phyloP scores from a whole-genome alignment of 2,329 filamentous ascomycete genomes.

The Alternaria panax region DNA sequence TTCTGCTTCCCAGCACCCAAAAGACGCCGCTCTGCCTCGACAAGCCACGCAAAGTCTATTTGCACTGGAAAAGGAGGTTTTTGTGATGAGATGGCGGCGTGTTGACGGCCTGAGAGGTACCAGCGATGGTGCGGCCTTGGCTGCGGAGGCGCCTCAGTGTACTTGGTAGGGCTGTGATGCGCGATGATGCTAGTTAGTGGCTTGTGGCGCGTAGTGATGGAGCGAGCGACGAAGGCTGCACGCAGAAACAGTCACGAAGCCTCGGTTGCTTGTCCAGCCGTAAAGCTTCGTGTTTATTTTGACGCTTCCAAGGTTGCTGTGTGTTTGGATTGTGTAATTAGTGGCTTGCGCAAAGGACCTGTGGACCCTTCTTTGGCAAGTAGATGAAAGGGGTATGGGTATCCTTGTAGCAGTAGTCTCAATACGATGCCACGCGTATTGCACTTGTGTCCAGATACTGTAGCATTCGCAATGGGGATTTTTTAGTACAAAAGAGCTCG shows the following conservation, averaged over 20 bases:
- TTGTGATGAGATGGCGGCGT: slow-evolving; percentile 16
- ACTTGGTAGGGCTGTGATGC: slow-evolving; percentile 15
- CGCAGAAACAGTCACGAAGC: slow-evolving; percentile 1
- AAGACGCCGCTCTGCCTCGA: slow-evolving; percentile 4
- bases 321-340: slow-evolving; percentile 5
- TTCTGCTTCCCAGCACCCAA: slow-evolving; percentile 12
- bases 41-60: slow-evolving; percentile 4
- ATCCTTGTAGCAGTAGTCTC: slow-evolving; percentile 7
- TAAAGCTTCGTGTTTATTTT: slow-evolving; percentile 22
- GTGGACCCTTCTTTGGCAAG: slow-evolving; percentile 1
- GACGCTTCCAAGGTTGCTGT: slow-evolving; percentile 4
- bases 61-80: slow-evolving; percentile 1
- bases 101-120: slow-evolving; percentile 12
- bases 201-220: slow-evolving; percentile 23
- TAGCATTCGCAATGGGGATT: too few species aligned
- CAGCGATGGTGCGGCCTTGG: slow-evolving; percentile 29
- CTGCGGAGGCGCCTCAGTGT: slow-evolving; percentile 28
- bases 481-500: too few species aligned
- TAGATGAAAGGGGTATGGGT: slow-evolving; percentile 10
- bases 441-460: not conserved
- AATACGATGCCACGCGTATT: not conserved
- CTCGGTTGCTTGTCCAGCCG: not conserved
- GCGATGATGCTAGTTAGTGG: slow-evolving; percentile 1
- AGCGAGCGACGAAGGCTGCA: slow-evolving; percentile 11
- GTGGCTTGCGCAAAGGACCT: slow-evolving; percentile 4